A percentile compares a stretch with the other conserved stretches of the same genome.
phyloP scores from a whole-genome alignment of 2,329 filamentous ascomycete genomes.

The Epichloe hybrida region DNA sequence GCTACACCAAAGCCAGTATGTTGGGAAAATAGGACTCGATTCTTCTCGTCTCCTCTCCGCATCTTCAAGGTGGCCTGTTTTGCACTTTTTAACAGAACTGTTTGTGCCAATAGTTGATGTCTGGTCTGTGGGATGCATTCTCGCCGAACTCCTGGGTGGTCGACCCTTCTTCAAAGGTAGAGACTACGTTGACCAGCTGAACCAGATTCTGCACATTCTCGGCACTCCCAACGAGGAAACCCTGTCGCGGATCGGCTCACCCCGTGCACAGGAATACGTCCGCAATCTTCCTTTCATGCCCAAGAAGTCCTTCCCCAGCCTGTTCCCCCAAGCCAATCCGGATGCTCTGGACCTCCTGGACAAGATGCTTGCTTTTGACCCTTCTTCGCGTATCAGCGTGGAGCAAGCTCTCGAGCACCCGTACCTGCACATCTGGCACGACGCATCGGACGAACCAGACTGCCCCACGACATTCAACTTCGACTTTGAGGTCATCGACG shows the following conservation, averaged over 20 bases:
- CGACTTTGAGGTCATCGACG: slow-evolving; percentile 94
- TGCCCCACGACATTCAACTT: slow-evolving; percentile 96
- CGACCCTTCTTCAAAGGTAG: slow-evolving; percentile 98
- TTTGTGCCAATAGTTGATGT: slow-evolving; percentile 61
- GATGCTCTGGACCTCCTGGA: slow-evolving; percentile 92
- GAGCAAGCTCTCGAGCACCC: slow-evolving; percentile 92
- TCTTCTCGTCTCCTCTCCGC: not conserved
- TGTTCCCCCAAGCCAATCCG: slow-evolving; percentile 87
- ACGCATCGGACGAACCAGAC: slow-evolving; percentile 85
- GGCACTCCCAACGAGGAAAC: slow-evolving; percentile 96
- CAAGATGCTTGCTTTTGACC: slow-evolving; percentile 95
- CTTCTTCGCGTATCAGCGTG: slow-evolving; percentile 81
- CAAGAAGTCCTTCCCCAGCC: slow-evolving; percentile 74
- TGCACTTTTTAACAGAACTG: not conserved
- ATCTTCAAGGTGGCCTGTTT: too few relatives aligned
- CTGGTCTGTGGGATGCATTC: slow-evolving; percentile 96
- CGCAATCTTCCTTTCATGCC: slow-evolving; percentile 91
- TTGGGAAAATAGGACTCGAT: slow-evolving; percentile 18
- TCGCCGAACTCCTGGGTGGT: slow-evolving; percentile 88
- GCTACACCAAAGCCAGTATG: slow-evolving; percentile 99
- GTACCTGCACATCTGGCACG: slow-evolving; percentile 97
- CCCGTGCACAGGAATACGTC: slow-evolving; percentile 94
- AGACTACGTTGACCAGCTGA: slow-evolving; percentile 98
- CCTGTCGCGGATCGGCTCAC: slow-evolving; percentile 82
- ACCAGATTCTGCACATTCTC: slow-evolving; percentile 96